phyloP scores from a whole-genome alignment of 1,284 basidiomycete species.

The Erythrobasidium hasegawianum region DNA sequence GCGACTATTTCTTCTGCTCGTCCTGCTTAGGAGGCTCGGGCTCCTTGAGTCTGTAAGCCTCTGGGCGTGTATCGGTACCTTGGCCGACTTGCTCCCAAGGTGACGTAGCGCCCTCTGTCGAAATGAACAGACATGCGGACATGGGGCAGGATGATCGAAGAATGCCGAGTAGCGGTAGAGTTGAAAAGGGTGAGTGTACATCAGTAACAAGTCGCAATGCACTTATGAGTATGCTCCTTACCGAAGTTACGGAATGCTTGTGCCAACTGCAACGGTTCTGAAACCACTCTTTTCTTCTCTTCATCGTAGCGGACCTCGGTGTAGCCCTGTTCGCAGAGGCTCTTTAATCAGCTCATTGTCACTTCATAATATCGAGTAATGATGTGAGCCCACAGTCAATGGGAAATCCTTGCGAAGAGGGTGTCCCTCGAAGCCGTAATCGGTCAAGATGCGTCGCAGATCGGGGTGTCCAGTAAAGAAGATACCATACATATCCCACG shows the following conservation, averaged over 20 bases:
- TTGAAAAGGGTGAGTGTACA: neutral
- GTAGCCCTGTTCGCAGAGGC: slow-evolving; percentile 61
- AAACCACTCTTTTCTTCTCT: slow-evolving; percentile 96
- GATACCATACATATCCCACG: slow-evolving; percentile 97
- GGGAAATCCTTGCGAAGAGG: slow-evolving; percentile 98
- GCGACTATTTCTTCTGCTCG: slow-evolving; percentile 46
- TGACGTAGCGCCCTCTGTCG: slow-evolving; percentile 57
- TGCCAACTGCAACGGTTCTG: slow-evolving; percentile 94
- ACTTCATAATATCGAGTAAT: neutral
- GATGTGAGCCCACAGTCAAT: slow-evolving; percentile 62
- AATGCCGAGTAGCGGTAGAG: too few relatives aligned
- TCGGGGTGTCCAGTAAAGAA: slow-evolving; percentile 97
- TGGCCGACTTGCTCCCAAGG: slow-evolving; percentile 97
- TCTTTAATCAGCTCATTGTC: neutral
- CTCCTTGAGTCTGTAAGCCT: slow-evolving; percentile 51
- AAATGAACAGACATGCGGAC: neutral
- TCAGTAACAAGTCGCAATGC: neutral
- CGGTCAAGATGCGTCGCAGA: slow-evolving; percentile 94
- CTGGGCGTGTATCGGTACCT: slow-evolving; percentile 64
- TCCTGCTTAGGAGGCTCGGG: slow-evolving; percentile 50
- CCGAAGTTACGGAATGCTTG: slow-evolving; percentile 99
- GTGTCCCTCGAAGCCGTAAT: slow-evolving; percentile 99
- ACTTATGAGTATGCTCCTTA: slow-evolving; percentile 46
- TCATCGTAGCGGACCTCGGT: slow-evolving; percentile 97
- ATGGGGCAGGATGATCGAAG: too few relatives aligned